Evolutionary conservation across 2,329 filamentous ascomycete species (phyloP), one percentile per base, ranked within the genome.

Genomic region (Aspergillus amoenus): DNA sequence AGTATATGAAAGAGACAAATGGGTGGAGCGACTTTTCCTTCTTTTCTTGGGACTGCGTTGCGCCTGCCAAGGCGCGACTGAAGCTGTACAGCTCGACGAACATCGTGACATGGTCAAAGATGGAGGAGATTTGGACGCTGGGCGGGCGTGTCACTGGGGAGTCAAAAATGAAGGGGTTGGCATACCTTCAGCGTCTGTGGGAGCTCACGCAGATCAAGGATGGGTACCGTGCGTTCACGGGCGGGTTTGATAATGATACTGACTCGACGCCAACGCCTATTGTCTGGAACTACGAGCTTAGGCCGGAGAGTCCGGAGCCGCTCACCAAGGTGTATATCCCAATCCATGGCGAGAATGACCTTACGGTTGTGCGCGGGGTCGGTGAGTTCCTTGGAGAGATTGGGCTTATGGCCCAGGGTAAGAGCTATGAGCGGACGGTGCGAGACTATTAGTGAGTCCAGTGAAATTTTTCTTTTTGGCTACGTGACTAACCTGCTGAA

Each of bases 201-300:
- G 32, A 49, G 11, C 15, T 43, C 12, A 13, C 37, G 42, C 13
- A 42, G 18, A 5, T 5, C 8, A 34, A n/a, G 21, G 37, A 27
- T 3, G 5, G 37, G 2, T 7, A 17, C 3, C 24, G 52, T 3
- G 22, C 8, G 13, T 32, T 49, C 37, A n/a, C n/a, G n/a, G 60
- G 52, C 4, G 52, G 13, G 17, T 49, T 24, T 9, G 37, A 17
- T 4, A n/a, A 40, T 15, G 17, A 21, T n/a, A n/a, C n/a, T n/a
- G n/a, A n/a, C 45, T 41, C 45, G 9, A 15, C 5, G 5, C 40
- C 21, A 12, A 55, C 47, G 2, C 59, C 59, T 8, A 57, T 62
- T 17, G 43, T 61, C 11, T 63, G 59, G 53, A 63, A 63, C 17
- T 61, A 63, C 15, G 61, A 63, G 53, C 57, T 62, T 44, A 48